Evolutionary conservation across 2,329 filamentous ascomycete species (phyloP).

Genomic region (Phaeoacremonium minimum): DNA sequence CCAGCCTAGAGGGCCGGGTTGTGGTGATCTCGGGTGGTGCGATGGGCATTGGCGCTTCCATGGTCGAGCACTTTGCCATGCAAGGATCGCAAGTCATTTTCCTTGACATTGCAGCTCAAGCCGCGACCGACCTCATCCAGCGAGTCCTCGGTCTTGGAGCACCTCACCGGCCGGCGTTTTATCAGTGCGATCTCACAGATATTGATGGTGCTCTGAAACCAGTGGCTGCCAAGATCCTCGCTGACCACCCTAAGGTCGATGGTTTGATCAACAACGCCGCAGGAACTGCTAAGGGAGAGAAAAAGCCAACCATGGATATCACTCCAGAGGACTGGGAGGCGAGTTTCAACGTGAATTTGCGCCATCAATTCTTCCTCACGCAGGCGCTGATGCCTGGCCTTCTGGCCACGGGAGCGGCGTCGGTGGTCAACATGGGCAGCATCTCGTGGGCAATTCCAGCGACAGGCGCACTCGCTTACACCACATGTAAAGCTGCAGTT

Average conservation of each 20-base stretch:
- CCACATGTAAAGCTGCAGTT: conserved; percentile 31
- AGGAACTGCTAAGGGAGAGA: conserved; percentile 9
- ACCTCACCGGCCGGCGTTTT: conserved; percentile 25
- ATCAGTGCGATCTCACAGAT: conserved; percentile 36
- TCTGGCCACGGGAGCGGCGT: conserved; percentile 20
- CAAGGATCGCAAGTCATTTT: conserved; percentile 41
- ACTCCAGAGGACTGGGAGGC: conserved; percentile 35
- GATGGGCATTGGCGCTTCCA: conserved; percentile 38
- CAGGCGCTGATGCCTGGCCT: conserved; percentile 31
- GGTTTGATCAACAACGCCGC: conserved; percentile 31
- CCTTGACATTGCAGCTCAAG: conserved; percentile 30
- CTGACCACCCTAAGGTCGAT: conserved; percentile 16
- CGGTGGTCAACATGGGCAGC: conserved; percentile 35
- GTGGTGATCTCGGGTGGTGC: conserved; percentile 42
- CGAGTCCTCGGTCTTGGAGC: conserved; percentile 5
- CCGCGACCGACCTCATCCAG: conserved; percentile 24
- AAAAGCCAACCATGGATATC: conserved; percentile 25
- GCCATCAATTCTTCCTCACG: conserved; percentile 38
- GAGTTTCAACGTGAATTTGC: conserved; percentile 38
- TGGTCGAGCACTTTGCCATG: conserved; percentile 36
- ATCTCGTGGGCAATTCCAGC: conserved; percentile 31
- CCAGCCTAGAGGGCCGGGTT: conserved; percentile 31
- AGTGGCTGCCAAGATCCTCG: conserved; percentile 25
- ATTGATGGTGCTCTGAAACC: conserved; percentile 23
- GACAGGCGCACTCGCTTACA: conserved; percentile 24